phyloP scores from a whole-genome alignment of 345 rosid genomes.

The Odontarrhena argentea region DNA sequence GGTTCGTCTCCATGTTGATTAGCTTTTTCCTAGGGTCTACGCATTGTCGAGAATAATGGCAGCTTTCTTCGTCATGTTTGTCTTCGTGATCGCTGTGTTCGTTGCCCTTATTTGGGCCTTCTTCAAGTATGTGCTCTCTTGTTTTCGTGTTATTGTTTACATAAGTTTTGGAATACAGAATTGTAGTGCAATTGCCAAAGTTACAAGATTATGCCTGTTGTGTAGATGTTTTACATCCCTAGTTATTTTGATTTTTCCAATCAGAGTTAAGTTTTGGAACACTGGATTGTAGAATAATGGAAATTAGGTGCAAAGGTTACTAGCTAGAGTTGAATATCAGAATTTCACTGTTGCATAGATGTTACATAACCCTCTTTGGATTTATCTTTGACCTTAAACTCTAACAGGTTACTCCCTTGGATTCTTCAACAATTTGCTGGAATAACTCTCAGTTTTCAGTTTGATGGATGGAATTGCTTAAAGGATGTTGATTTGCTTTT shows the following conservation, averaged over 20 bases:
- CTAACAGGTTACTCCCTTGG: slow-evolving; percentile 75
- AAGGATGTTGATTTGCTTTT: slow-evolving; percentile 74
- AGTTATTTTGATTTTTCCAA: too few relatives aligned
- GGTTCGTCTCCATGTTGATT: slow-evolving; percentile 24
- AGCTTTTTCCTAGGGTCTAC: not conserved
- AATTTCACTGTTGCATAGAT: not conserved
- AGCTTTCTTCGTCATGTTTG: slow-evolving; percentile 28
- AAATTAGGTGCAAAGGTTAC: not conserved
- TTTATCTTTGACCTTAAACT: not conserved
- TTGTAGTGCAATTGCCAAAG: too few relatives aligned
- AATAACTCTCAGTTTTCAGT: slow-evolving; percentile 68
- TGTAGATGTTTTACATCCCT: too few relatives aligned
- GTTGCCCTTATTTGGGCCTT: slow-evolving; percentile 34
- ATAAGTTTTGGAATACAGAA: not conserved
- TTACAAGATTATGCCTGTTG: too few relatives aligned
- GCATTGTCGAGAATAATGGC: not conserved
- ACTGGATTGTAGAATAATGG: not conserved
- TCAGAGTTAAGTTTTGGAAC: too few relatives aligned
- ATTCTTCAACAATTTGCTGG: slow-evolving; percentile 60
- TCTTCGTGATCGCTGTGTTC: slow-evolving; percentile 35
- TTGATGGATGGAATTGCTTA: slow-evolving; percentile 88
- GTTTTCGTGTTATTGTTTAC: not conserved
- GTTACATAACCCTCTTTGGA: not conserved
- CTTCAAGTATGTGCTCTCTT: slow-evolving; percentile 37
- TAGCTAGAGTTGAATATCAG: not conserved